Percentiles rank a stretch among this genome's conserved stretches.
phyloP scores from a whole-genome alignment of 306 rosid genomes.

The Lathyrus aphaca region DNA sequence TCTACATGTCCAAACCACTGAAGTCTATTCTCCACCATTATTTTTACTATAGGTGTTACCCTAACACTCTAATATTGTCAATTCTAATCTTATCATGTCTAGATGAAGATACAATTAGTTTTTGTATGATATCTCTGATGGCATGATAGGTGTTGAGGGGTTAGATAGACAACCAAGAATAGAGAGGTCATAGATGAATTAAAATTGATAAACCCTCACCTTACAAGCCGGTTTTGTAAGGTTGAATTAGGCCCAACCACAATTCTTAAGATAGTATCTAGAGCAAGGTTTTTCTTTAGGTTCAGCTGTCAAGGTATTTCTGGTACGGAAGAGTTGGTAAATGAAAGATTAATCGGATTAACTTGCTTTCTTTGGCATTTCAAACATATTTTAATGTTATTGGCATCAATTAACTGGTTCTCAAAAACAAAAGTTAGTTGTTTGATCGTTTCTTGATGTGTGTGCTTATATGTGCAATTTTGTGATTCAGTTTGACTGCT shows the following conservation, averaged over 20 bases:
- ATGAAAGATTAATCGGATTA: slow-evolving; percentile 29
- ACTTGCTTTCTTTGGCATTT: slow-evolving; percentile 29
- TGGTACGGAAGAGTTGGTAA: not conserved
- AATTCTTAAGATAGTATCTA: too few species aligned
- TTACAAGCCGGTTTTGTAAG: too few species aligned
- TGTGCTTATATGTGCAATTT: slow-evolving; percentile 13
- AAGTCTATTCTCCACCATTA: too few species aligned
- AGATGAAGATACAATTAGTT: not conserved
- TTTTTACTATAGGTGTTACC: too few species aligned
- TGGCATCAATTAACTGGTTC: slow-evolving; percentile 28
- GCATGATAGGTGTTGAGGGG: not conserved
- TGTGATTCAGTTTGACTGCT: slow-evolving; percentile 16
- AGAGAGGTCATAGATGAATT: not conserved
- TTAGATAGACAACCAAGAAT: not conserved
- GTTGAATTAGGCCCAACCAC: too few species aligned
- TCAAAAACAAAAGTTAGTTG: not conserved
- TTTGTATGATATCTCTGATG: not conserved
- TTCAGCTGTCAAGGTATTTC: too few species aligned
- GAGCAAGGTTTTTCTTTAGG: too few species aligned
- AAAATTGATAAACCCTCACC: too few species aligned
- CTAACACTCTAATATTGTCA: too few species aligned
- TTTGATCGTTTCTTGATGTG: slow-evolving; percentile 34
- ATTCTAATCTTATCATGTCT: too few species aligned
- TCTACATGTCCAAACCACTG: too few species aligned
- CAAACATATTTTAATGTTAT: slow-evolving; percentile 21